Evolutionary conservation across 139 green algal genomes (phyloP).

Genomic region (Haematococcus lacustris): DNA sequence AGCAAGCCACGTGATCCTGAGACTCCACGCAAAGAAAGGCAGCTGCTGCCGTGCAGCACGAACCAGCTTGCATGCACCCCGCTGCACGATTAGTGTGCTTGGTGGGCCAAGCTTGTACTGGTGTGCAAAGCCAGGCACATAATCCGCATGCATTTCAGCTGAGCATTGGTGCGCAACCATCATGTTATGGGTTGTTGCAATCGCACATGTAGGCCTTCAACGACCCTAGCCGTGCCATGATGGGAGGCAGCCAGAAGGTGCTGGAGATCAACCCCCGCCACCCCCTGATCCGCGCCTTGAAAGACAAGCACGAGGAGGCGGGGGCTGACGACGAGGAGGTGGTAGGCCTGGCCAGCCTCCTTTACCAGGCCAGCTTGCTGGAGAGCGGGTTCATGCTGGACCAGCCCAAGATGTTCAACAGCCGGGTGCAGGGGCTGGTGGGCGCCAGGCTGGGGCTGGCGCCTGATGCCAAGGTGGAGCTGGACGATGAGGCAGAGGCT

Average conservation of each 20-base stretch:
- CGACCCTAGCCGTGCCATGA: conserved; percentile 29
- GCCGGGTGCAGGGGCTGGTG: conserved; percentile 8
- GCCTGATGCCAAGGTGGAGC: conserved; percentile 1
- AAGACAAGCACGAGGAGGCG: conserved; percentile 54
- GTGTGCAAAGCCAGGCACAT: background rate
- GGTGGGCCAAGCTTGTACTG: background rate
- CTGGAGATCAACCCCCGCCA: conserved; percentile 98
- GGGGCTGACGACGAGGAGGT: conserved; percentile 24
- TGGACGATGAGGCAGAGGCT: background rate
- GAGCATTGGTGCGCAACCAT: too few species aligned
- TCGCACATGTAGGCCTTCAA: conserved; percentile 36
- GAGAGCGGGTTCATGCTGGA: conserved; percentile 80
- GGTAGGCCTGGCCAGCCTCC: conserved; percentile 50
- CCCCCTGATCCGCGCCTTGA: conserved; percentile 81
- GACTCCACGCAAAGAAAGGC: too few species aligned
- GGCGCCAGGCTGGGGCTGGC: background rate
- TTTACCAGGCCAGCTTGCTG: conserved; percentile 90
- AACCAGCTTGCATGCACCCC: background rate
- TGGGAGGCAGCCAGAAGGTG: conserved; percentile 42
- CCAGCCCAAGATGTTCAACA: conserved; percentile 42
- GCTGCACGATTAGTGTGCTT: background rate
- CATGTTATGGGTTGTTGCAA: background rate
- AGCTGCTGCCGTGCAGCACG: background rate
- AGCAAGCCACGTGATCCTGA: background rate
- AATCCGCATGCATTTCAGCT: too few species aligned